Base-by-base conservation (phyloP, 345 rosid genomes). In the Moricandia moricandioides region DNA sequence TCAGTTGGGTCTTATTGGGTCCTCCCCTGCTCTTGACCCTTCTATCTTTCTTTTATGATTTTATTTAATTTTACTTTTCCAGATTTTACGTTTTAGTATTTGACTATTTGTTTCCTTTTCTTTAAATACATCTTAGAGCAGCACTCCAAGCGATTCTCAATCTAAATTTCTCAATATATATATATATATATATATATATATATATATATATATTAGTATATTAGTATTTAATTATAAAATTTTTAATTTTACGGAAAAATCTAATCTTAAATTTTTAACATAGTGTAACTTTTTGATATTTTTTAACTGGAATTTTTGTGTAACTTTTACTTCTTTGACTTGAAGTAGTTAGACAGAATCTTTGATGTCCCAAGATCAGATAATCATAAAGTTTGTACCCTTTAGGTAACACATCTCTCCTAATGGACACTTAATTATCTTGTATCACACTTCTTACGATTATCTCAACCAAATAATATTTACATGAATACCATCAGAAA, bases 51-150 rank as follows among this genome's bases (percentile, higher is more conserved):
- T 34, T 18, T 5, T 67, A n/a, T 26, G 27, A 1, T 45, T n/a
- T 65, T 54, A n/a, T 9, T 2, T 40, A 52, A 8, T 31, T 33
- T 30, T 30, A 3, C 35, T 1, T 26, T 35, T 43, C n/a, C 52
- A 7, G 21, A 43, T 26, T 43, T 43, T 39, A 24, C 52, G 52
- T 62, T 63, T 63, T 21, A 12, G n/a, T 65, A 65, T 43, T 40
- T 65, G 69, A 40, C 24, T 65, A 26, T 65, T 26, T 26, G 55
- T 43, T 65, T 65, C 56, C 37, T 7, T 31, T 52, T 52, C 60
- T 30, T 67, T 10, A 45, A 52, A 31, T 17, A 31, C 10, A 51
- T 49, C 51, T 67, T 8, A 52, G n/a, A n/a, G n/a, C 70, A 21
- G n/a, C n/a, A n/a, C n/a, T n/a, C n/a, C n/a, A n/a, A n/a, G n/a